A percentile compares a stretch with the other conserved stretches of the same genome.
These are phyloP conservation scores for Centaurea solstitialis DNA, from an alignment of 129 eudicot genomes.

Conservation along the genomic window DNA sequence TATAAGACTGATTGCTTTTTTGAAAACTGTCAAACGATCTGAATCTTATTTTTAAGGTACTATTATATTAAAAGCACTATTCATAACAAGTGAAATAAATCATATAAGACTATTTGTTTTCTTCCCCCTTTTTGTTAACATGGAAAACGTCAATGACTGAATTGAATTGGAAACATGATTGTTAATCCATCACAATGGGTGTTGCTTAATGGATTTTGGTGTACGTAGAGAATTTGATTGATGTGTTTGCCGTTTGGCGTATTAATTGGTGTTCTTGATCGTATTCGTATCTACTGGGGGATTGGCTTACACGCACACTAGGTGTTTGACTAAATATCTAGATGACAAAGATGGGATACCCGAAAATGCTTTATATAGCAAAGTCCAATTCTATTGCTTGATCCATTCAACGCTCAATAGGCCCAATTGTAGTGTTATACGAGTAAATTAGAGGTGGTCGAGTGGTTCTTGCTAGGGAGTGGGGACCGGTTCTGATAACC, in stretches of 20 bases:
- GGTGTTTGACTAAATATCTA: conserved; percentile 30
- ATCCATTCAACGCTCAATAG: not conserved
- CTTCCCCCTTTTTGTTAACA: conserved; percentile 16
- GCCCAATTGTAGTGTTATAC: too few relatives aligned
- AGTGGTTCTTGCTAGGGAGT: too few relatives aligned
- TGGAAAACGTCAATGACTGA: conserved; percentile 4
- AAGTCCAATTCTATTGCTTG: not conserved
- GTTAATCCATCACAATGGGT: conserved; percentile 5
- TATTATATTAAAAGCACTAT: too few relatives aligned
- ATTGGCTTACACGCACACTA: conserved; percentile 18
- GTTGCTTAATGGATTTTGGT: not conserved
- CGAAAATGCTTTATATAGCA: not conserved
- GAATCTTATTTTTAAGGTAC: too few relatives aligned
- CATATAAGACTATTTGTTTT: too few relatives aligned
- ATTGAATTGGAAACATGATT: not conserved
- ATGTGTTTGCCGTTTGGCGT: conserved; percentile 26
- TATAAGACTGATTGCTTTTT: too few relatives aligned
- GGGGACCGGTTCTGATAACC: too few relatives aligned
- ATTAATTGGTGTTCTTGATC: conserved; percentile 21
- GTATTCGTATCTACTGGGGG: conserved; percentile 11
- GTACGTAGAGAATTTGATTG: conserved; percentile 4
- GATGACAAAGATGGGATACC: conserved; percentile 7
- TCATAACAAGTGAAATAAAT: too few relatives aligned
- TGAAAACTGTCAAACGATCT: too few relatives aligned
- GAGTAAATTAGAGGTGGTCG: too few relatives aligned